A percentile compares a stretch with the other conserved stretches of the same genome.
Conservation (phyloP, 2,329 filamentous ascomycete genomes). For the Arthrobotrys pseudoclavata region DNA sequence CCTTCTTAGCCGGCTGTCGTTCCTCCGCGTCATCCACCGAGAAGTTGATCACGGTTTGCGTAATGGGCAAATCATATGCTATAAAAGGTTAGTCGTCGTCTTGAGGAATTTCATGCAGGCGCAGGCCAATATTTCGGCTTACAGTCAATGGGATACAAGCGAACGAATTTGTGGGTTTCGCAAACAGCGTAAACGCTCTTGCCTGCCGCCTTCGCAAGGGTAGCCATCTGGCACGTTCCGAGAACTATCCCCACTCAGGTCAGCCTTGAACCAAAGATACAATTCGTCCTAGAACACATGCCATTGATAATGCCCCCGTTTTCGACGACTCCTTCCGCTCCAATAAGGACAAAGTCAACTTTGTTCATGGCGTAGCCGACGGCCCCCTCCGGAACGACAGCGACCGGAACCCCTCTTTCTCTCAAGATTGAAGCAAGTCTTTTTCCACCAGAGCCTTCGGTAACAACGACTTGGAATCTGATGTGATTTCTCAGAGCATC, state of each 20-base stretch:
- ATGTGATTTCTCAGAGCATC: conserved; percentile 79
- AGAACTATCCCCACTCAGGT: conserved; percentile 51
- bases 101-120: not conserved
- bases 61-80: conserved; percentile 79
- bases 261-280: not conserved
- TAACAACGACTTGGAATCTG: conserved; percentile 80
- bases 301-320: conserved; percentile 93
- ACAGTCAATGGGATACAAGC: conserved; percentile 85
- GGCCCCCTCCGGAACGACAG: conserved; percentile 81
- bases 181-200: conserved; percentile 91
- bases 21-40: conserved; percentile 71
- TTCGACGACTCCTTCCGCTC: conserved; percentile 88
- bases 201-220: conserved; percentile 79
- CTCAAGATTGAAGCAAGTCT: conserved; percentile 74
- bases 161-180: conserved; percentile 96
- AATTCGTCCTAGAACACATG: not conserved
- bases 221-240: conserved; percentile 81
- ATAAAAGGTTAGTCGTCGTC: not conserved
- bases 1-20: conserved; percentile 65
- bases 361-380: conserved; percentile 83
- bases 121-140: not conserved
- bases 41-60: conserved; percentile 83
- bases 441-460: conserved; percentile 73
- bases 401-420: conserved; percentile 82
- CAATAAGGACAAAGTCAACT: conserved; percentile 77